Base-by-base conservation (phyloP, 2,329 filamentous ascomycete genomes). In the Daldinia eschscholtzii region DNA sequence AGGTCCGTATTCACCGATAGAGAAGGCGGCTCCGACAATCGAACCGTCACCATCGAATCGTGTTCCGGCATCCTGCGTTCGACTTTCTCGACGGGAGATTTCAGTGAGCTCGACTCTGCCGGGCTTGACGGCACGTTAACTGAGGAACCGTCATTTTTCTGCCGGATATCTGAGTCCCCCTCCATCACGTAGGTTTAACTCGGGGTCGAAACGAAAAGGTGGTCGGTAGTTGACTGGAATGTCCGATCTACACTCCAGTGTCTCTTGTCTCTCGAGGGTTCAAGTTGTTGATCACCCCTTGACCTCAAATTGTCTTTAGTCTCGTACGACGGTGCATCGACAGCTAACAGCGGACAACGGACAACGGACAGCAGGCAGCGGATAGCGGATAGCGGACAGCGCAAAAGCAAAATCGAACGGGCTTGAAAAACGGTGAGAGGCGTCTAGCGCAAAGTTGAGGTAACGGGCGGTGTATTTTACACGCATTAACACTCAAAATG, bases 41-140 rank as follows among this genome's bases (percentile, higher is more conserved):
- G 87, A 50, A 93, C 91, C 6, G 91, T 93, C 52, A 93, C 91
- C 90, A 93, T 91, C 20, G 92, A 93, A 80, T 93, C 91, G 77
- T 87, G 86, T 33, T 76, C 74, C 37, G 74, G 75, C 35, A 74
- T 66, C 33, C 63, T 76, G 18, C 62, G 67, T 61, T 70, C 57
- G 59, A 73, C 71, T 57, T 70, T 70, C 46, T 75, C 72, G 26
- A 70, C 52, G 0, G 73, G 71, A 10, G 74, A 76, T 63, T 72
- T 73, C 15, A 60, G 63, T 55, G 63, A 65, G 56, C 56, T 73
- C n/a, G 73, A 61, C 59, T 73, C 72, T 13, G 59, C 64, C 57
- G 64, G 56, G 60, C 71, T 59, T 53, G 71, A 55, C 23, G 57
- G 65, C 39, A 65, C 64, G 28, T 39, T 59, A 53, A 48, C 57